Evolutionary conservation across 2,329 filamentous ascomycete species (phyloP).

Genomic region (Ophiosphaerella korrae): DNA sequence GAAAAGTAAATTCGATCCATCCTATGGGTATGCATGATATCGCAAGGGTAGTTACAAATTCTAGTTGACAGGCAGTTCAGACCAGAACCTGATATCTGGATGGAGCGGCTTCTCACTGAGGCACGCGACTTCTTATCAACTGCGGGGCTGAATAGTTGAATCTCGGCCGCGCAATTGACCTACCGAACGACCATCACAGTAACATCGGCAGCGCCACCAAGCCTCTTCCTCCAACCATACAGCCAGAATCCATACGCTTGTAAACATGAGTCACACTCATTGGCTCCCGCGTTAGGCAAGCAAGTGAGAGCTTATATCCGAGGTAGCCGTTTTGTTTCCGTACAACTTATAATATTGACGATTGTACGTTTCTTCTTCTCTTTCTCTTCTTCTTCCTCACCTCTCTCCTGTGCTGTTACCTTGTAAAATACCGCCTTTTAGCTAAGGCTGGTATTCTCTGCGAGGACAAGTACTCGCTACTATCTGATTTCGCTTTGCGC

Average conservation of each 20-base stretch:
- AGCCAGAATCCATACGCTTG: neutral
- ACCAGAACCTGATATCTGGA: too few relatives aligned
- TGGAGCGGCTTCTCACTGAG: too few relatives aligned
- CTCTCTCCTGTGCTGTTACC: neutral
- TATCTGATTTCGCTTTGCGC: neutral
- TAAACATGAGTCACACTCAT: slow-evolving; percentile 10
- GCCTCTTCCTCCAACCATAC: slow-evolving; percentile 2
- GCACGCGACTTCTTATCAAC: neutral
- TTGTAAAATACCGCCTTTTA: slow-evolving; percentile 1
- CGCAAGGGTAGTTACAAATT: too few relatives aligned
- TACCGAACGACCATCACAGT: neutral
- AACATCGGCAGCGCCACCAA: neutral
- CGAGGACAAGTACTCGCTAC: neutral
- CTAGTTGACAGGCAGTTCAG: too few relatives aligned
- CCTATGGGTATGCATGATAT: too few relatives aligned
- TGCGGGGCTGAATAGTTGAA: neutral
- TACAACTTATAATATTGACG: slow-evolving; percentile 5
- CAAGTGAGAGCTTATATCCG: slow-evolving; percentile 11
- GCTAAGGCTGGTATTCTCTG: neutral
- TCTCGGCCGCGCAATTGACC: slow-evolving; percentile 2
- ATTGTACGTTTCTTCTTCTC: slow-evolving; percentile 9
- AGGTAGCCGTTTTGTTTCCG: neutral
- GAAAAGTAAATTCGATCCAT: too few relatives aligned
- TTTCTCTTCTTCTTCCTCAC: slow-evolving; percentile 9
- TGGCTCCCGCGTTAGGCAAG: neutral